Conservation (phyloP, 345 rosid genomes). For the sweet orange (Citrus sinensis) region DNA sequence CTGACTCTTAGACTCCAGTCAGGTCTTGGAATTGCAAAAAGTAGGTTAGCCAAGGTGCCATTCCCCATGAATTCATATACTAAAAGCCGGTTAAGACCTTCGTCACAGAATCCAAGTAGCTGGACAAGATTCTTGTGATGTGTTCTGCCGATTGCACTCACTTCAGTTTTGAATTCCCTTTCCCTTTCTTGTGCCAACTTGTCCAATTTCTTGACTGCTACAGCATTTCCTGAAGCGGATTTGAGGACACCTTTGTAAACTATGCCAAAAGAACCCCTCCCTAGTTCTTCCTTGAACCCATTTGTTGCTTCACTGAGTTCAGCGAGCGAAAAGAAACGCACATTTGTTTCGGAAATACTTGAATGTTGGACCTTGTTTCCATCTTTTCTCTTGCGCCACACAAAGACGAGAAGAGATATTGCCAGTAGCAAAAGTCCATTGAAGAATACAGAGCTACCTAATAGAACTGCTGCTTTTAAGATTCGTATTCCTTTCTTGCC, state of each 20-base stretch:
- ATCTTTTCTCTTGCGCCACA: background rate
- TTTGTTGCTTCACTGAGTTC: slow-evolving; percentile 25
- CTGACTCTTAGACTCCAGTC: slow-evolving; percentile 21
- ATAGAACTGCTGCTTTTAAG: slow-evolving; percentile 5
- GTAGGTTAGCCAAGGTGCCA: slow-evolving; percentile 18
- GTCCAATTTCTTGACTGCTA: slow-evolving; percentile 28
- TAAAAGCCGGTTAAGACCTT: slow-evolving; percentile 17
- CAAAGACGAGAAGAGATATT: background rate
- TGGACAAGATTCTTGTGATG: slow-evolving; percentile 26
- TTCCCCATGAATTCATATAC: slow-evolving; percentile 24
- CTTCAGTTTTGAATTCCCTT: slow-evolving; percentile 27
- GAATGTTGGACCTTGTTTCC: background rate
- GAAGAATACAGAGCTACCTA: slow-evolving; percentile 16
- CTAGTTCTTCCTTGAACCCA: slow-evolving; percentile 28
- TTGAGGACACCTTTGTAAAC: slow-evolving; percentile 24
- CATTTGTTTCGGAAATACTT: slow-evolving; percentile 2
- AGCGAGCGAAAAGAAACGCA: slow-evolving; percentile 17
- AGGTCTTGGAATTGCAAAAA: slow-evolving; percentile 9
- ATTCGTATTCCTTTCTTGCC: background rate
- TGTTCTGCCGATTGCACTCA: slow-evolving; percentile 24
- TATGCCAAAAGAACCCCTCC: slow-evolving; percentile 34
- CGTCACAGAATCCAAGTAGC: slow-evolving; percentile 23
- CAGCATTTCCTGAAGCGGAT: background rate
- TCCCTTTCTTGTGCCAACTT: slow-evolving; percentile 20
- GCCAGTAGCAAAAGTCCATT: slow-evolving; percentile 7